Evolutionary conservation across 2,329 filamentous ascomycete species (phyloP), one percentile per base, ranked within the genome.

Genomic region (Elsinoe arachidis): DNA sequence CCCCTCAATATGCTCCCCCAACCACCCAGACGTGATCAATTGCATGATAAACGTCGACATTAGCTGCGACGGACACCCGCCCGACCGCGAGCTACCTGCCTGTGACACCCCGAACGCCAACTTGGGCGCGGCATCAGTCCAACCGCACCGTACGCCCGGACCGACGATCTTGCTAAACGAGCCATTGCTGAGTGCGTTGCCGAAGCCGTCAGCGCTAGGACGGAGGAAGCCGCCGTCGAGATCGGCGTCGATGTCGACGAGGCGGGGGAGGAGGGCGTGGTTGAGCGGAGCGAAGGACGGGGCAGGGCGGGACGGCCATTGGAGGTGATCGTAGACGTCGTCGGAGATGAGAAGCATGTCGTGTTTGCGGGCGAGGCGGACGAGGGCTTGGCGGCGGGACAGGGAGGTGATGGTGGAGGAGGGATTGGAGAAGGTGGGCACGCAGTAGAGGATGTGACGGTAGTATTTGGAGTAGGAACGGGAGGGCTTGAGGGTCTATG

Each of bases 281-380:
- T 71, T 70, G 35, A 66, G 66, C 2, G 47, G 23, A 0, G 14
- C 33, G 34, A 35, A 38, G 14, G 15, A 12, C 33, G 65, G 58
- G 59, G 66, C 68, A 2, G 17, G 38, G 10, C 26, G 15, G 34
- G n/a, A 33, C 2, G 82, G 80, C 89, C 90, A 96, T 68, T 91
- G 87, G 4, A 97, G 77, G 63, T 92, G 86, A 69, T 97, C 92
- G 68, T 99, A 99, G 9, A 97, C 90, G 69, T 99, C 93, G 72
- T 97, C 92, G 51, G 82, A 82, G 26, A 96, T 78, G 57, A 96
- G 72, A n/a, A 97, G 78, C 5, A 88, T 89, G 69, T 97, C 85
- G 68, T 86, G 83, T 59, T 84, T 77, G 58, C 92, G 80, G 0
- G 92, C 92, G 5, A 96, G 72, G n/a, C 76, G 74, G 21, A 97